phyloP scores from a whole-genome alignment of 2,329 filamentous ascomycete species.

The Beauveria brongniartii region DNA sequence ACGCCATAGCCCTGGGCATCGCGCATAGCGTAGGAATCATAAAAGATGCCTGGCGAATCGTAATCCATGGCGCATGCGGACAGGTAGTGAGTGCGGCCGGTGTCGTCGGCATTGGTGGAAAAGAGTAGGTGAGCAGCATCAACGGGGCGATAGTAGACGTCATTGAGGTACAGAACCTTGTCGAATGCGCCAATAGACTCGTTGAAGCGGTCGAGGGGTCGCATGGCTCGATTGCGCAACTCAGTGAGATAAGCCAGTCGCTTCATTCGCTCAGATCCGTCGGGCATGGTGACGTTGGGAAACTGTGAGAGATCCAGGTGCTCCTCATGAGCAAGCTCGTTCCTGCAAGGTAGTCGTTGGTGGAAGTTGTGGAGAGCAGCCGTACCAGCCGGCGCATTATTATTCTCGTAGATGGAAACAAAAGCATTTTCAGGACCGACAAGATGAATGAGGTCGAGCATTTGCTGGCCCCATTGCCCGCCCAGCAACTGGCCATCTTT shows the following conservation, averaged over 20 bases:
- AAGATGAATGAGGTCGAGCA: constrained; percentile 55
- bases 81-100: constrained; percentile 50
- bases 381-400: constrained; percentile 49
- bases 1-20: constrained; percentile 57
- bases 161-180: constrained; percentile 59
- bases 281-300: constrained; percentile 52
- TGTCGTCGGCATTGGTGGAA: constrained; percentile 43
- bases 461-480: constrained; percentile 54
- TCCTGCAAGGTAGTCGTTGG: constrained; percentile 33
- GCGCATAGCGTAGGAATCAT: constrained; percentile 66
- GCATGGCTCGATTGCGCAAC: constrained; percentile 61
- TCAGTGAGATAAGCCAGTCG: constrained; percentile 67
- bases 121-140: constrained; percentile 55
- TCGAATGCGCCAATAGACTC: constrained; percentile 37
- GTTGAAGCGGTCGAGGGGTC: constrained; percentile 47
- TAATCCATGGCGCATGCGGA: constrained; percentile 61
- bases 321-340: constrained; percentile 50
- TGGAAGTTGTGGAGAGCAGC: constrained; percentile 47
- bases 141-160: constrained; percentile 45
- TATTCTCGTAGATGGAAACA: constrained; percentile 67
- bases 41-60: constrained; percentile 57
- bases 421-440: constrained; percentile 61
- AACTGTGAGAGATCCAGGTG: constrained; percentile 49
- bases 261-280: constrained; percentile 56
- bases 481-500: constrained; percentile 48